Base-by-base conservation (phyloP, 2,329 filamentous ascomycete species). In the Xylaria sp. region DNA sequence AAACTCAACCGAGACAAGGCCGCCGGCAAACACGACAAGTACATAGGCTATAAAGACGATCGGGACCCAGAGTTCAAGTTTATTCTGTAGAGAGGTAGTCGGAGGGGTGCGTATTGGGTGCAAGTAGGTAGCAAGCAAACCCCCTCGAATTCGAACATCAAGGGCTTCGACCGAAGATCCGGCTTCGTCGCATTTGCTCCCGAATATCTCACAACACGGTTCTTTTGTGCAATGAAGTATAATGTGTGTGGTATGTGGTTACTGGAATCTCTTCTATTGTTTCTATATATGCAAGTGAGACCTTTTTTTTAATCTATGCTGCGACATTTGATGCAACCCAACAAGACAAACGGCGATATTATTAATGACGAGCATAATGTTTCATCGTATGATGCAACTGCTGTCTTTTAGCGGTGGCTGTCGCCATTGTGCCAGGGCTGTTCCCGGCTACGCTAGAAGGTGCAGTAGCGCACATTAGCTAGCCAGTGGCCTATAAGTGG, bases 1-100 rank as follows among this genome's bases (percentile, higher is more conserved):
- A 91, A 90, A 78, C 82, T 90, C 30, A 91, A 91, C 73, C 81
- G 79, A 8, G 89, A 90, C 73, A 91, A 91, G 79, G 80, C 76
- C 13, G 80, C 72, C 4, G 89, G 89, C 1, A 89, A 87, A 73
- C 87, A 90, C 72, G 85, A 84, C 59, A 75, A 85, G 70, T 90
- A 84, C 72, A 79, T 79, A 45, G 89, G 86, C 0, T 85, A 77
- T 67, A 86, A 85, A 0, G 89, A 91, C 73, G 90, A 91, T 72
- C 81, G 89, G 28, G 87, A 91, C 69, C 89, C 89, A 0, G 77
- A 81, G 2, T 91, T 91, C 72, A 85, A 81, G 69, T 83, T 91
- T 82, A 82, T 91, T 9, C 72, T 90, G 71, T 91, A 77, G 79
- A 36, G 45, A 34, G 36, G 36, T n/a, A 57, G 55, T 18, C 10